Conservation (phyloP, 371 early-diverging fungal species). For the Smittium culicis region DNA sequence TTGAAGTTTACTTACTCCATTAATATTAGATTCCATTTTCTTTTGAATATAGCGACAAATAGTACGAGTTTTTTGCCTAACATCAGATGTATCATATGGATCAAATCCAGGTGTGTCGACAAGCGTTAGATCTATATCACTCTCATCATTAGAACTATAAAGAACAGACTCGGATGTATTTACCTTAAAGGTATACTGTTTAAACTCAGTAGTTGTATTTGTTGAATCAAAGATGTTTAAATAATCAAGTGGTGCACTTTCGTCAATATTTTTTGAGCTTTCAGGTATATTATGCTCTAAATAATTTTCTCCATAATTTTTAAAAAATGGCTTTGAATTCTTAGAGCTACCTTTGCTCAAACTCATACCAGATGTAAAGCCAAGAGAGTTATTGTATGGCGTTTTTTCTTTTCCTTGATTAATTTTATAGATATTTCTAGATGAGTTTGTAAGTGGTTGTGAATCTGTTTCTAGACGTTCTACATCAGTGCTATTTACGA, state of each 20-base stretch:
- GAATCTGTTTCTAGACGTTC: neutral
- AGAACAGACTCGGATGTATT: neutral
- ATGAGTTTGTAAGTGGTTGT: neutral
- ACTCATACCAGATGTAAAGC: neutral
- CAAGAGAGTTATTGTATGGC: neutral
- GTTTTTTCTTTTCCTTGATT: neutral
- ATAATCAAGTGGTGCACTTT: neutral
- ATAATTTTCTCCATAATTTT: neutral
- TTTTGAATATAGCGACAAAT: neutral
- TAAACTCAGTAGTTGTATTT: neutral
- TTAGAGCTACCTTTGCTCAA: neutral
- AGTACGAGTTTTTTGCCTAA: neutral
- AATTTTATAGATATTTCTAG: neutral
- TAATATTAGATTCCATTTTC: neutral
- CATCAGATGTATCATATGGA: neutral
- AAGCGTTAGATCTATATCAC: neutral
- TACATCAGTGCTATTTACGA: neutral
- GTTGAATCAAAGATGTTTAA: conserved; percentile 5
- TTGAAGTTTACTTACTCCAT: neutral
- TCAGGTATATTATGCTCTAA: neutral
- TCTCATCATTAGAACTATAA: neutral
- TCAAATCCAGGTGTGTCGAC: conserved; percentile 10
- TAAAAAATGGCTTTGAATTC: neutral
- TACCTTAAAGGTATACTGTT: neutral
- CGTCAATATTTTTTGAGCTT: neutral